Conservation (phyloP, 352 stramenopile genomes). For the Pythium apleroticum region DNA sequence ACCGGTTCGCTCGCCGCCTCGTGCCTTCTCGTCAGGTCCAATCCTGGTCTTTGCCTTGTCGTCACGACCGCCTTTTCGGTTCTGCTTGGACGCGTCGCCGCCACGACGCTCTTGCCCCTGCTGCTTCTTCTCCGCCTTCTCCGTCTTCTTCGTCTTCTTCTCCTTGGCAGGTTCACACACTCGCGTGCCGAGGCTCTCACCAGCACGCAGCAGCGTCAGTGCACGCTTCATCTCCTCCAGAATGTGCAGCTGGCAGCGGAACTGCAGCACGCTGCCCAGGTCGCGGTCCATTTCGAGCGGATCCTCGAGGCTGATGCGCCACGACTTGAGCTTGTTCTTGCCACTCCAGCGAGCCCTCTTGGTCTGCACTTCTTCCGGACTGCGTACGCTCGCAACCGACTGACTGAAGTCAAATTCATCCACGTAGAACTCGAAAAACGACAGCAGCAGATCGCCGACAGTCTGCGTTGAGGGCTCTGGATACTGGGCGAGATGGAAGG, state of each 20-base stretch:
- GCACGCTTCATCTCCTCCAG: constrained; percentile 64
- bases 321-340: constrained; percentile 51
- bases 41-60: neutral
- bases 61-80: neutral
- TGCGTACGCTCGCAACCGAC: constrained; percentile 92
- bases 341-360: constrained; percentile 50
- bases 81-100: constrained; percentile 1
- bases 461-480: neutral
- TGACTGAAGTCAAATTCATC: constrained; percentile 96
- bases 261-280: constrained; percentile 75
- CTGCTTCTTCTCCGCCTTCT: constrained; percentile 2
- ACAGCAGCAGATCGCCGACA: constrained; percentile 85
- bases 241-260: constrained; percentile 63
- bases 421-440: constrained; percentile 97
- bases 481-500: constrained; percentile 38
- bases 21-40: neutral
- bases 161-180: constrained; percentile 33
- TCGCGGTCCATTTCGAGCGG: constrained; percentile 78
- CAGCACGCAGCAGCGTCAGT: constrained; percentile 39
- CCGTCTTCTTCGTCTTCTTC: constrained; percentile 5
- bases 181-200: constrained; percentile 49
- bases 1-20: neutral
- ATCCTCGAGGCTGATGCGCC: constrained; percentile 87
- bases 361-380: constrained; percentile 37
- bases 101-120: neutral